Evolutionary conservation across 2,329 filamentous ascomycete genomes (phyloP).

Genomic region (Diaporthe citriasiana): DNA sequence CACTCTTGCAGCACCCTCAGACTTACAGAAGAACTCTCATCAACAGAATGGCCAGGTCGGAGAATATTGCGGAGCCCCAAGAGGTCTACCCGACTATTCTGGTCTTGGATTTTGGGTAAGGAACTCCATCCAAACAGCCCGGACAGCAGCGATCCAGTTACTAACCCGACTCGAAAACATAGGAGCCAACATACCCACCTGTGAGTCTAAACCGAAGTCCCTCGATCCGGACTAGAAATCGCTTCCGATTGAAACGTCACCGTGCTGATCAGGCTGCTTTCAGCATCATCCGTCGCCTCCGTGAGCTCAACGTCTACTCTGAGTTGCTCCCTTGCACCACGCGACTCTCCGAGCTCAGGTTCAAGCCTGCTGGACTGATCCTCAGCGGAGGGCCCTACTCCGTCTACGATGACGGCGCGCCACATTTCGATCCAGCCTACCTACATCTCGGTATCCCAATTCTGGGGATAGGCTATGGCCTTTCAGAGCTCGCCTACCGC

Average conservation of each 20-base stretch:
- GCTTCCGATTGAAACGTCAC: background rate
- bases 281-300: slow-evolving; percentile 77
- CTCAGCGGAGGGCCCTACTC: slow-evolving; percentile 69
- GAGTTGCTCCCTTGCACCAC: slow-evolving; percentile 92
- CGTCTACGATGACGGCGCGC: slow-evolving; percentile 84
- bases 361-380: slow-evolving; percentile 87
- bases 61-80: slow-evolving; percentile 43
- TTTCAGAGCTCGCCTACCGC: slow-evolving; percentile 42
- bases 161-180: slow-evolving; percentile 11
- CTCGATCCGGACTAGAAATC: too few relatives aligned
- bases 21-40: background rate
- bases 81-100: slow-evolving; percentile 72
- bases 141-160: background rate
- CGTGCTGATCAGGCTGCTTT: background rate
- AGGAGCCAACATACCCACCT: slow-evolving; percentile 43
- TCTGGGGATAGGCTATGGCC: slow-evolving; percentile 49
- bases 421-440: slow-evolving; percentile 82
- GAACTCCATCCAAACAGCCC: slow-evolving; percentile 69
- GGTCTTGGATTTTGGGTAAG: slow-evolving; percentile 77
- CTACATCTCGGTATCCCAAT: slow-evolving; percentile 80
- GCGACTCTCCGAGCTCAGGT: slow-evolving; percentile 82
- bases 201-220: slow-evolving; percentile 30
- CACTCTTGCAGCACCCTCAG: background rate
- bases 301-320: slow-evolving; percentile 84
- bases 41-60: slow-evolving; percentile 39